phyloP scores from a whole-genome alignment of 306 rosid genomes.

The Styphnolobium japonicum region DNA sequence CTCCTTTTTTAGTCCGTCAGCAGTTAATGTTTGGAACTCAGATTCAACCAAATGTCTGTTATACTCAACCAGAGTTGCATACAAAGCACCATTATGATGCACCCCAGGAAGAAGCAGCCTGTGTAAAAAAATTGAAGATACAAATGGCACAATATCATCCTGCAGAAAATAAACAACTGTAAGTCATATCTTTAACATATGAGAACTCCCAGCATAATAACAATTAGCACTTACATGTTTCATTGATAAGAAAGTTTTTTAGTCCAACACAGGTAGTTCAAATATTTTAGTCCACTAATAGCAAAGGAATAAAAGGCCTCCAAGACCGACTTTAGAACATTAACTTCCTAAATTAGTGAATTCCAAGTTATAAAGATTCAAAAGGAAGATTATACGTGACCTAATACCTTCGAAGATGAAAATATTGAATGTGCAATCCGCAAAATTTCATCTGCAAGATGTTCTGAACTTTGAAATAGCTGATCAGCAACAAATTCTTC shows the following conservation, averaged over 20 bases:
- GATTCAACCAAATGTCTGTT: conserved; percentile 76
- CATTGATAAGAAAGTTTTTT: background rate
- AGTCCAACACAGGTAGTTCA: background rate
- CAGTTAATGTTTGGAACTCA: conserved; percentile 71
- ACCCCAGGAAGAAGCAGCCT: conserved; percentile 90
- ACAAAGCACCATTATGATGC: conserved; percentile 67
- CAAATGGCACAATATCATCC: conserved; percentile 67
- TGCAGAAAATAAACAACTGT: conserved; percentile 46
- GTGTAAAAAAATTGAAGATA: conserved; percentile 77
- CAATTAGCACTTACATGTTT: background rate
- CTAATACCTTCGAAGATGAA: conserved; percentile 74
- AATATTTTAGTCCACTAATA: conserved; percentile 11
- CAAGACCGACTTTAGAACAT: background rate
- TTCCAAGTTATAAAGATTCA: background rate
- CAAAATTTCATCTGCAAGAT: conserved; percentile 67
- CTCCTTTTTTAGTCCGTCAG: conserved; percentile 82
- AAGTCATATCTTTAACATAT: conserved; percentile 12
- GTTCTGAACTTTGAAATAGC: conserved; percentile 78
- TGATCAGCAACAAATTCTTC: conserved; percentile 95
- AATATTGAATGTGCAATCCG: conserved; percentile 57
- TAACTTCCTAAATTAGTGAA: background rate
- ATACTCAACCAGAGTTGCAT: conserved; percentile 75
- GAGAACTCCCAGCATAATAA: conserved; percentile 24
- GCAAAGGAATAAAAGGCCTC: conserved; percentile 1
- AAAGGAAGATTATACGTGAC: conserved; percentile 4